Evolutionary conservation across 2,329 filamentous ascomycete genomes (phyloP).

Genomic region (Fulvia fulva): DNA sequence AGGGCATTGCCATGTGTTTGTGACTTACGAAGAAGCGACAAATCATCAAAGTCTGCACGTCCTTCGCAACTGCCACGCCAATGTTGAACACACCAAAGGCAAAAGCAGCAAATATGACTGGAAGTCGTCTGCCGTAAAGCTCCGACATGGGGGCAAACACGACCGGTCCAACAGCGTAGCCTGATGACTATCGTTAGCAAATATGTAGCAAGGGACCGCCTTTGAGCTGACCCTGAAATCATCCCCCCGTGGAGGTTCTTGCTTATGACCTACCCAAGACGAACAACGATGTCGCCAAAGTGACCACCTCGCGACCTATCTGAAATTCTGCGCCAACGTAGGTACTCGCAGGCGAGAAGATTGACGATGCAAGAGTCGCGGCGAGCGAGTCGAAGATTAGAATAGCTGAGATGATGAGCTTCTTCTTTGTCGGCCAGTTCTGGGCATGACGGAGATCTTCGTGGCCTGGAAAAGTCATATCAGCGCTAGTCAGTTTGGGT

Average conservation of each 20-base stretch:
- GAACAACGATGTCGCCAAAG: slow-evolving; percentile 39
- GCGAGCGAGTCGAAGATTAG: slow-evolving; percentile 70
- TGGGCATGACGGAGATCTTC: slow-evolving; percentile 81
- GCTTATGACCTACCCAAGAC: slow-evolving; percentile 39
- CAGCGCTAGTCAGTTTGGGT: not conserved
- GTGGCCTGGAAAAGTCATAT: slow-evolving; percentile 34
- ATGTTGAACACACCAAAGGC: slow-evolving; percentile 46
- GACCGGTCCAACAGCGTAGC: slow-evolving; percentile 31
- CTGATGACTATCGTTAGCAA: slow-evolving; percentile 40
- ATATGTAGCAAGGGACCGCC: no score
- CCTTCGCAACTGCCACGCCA: slow-evolving; percentile 41
- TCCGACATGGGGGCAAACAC: slow-evolving; percentile 43
- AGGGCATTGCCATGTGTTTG: no score
- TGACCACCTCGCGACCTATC: slow-evolving; percentile 43
- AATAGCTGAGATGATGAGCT: slow-evolving; percentile 61
- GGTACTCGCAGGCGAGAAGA: slow-evolving; percentile 47
- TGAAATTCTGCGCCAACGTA: slow-evolving; percentile 30
- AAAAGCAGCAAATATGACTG: slow-evolving; percentile 43
- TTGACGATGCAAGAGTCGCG: slow-evolving; percentile 59
- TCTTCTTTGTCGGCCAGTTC: slow-evolving; percentile 85
- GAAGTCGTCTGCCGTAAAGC: slow-evolving; percentile 43
- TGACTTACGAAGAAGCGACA: no score
- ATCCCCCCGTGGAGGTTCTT: no score
- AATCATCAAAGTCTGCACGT: slow-evolving; percentile 34
- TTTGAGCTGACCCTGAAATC: no score